Evolutionary conservation across 176 grass and related monocot genomes (phyloP).

Genomic region (Urochloa ruziziensis): DNA sequence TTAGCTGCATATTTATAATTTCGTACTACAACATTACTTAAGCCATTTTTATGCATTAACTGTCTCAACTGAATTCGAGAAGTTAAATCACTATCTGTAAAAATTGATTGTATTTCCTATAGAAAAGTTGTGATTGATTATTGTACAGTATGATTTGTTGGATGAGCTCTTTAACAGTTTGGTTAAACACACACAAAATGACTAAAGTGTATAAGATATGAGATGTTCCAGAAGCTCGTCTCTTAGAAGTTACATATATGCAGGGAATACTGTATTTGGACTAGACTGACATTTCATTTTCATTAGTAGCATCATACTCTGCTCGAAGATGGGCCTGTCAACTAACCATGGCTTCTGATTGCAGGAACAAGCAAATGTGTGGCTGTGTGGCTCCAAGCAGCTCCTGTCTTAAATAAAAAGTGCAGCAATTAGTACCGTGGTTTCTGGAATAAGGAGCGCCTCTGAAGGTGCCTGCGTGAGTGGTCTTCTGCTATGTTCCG

Average conservation of each 20-base stretch:
- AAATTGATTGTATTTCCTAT: not conserved
- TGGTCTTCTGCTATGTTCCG: not conserved
- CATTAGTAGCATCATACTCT: not conserved
- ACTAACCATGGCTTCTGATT: not conserved
- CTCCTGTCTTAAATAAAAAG: constrained; percentile 14
- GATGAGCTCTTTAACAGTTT: not conserved
- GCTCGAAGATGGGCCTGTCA: not conserved
- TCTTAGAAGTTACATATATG: not conserved
- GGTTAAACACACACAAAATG: not conserved
- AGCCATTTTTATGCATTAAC: not conserved
- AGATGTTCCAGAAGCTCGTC: not conserved
- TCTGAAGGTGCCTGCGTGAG: constrained; percentile 6
- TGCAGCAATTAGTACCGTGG: not conserved
- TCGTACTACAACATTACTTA: not conserved
- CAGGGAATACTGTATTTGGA: not conserved
- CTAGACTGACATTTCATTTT: not conserved
- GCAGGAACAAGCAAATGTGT: constrained; percentile 21
- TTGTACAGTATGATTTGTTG: not conserved
- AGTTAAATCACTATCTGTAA: not conserved
- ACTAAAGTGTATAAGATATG: not conserved
- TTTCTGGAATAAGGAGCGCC: constrained; percentile 26
- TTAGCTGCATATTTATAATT: not conserved
- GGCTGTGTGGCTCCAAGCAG: not conserved
- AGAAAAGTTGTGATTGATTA: not conserved
- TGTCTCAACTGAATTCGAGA: not conserved